A percentile compares a stretch with the other conserved stretches of the same genome.
Conservation (phyloP, 805 yeast species). For the Saccharomyces jurei region DNA sequence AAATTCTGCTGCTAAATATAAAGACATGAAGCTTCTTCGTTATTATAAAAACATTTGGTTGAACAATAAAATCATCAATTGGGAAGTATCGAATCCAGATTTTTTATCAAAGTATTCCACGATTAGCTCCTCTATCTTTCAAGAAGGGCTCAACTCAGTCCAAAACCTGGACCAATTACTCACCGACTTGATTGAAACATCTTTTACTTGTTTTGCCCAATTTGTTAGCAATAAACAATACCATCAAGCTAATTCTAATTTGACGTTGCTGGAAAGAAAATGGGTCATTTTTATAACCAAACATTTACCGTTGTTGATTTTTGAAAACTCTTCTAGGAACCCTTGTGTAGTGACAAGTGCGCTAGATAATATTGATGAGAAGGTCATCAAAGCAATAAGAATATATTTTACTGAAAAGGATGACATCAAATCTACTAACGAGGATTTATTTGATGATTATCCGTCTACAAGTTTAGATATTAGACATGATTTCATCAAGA, state of each 20-base stretch:
- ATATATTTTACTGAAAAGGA: constrained; percentile 31
- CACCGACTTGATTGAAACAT: constrained; percentile 29
- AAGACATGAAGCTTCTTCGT: constrained; percentile 25
- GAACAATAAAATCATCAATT: constrained; percentile 30
- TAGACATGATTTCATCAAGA: constrained; percentile 43
- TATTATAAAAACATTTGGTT: constrained; percentile 34
- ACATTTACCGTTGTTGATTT: constrained; percentile 39
- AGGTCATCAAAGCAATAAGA: constrained; percentile 27
- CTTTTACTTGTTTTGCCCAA: constrained; percentile 36
- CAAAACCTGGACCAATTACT: constrained; percentile 16
- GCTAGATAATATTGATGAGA: constrained; percentile 23
- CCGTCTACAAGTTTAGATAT: constrained; percentile 41
- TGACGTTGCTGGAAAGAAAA: constrained; percentile 30
- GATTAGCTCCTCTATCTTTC: constrained; percentile 30
- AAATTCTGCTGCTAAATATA: constrained; percentile 13
- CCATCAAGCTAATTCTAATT: constrained; percentile 31
- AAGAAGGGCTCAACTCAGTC: constrained; percentile 20
- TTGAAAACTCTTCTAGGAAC: constrained; percentile 21
- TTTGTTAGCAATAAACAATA: constrained; percentile 38
- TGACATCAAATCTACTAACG: constrained; percentile 31
- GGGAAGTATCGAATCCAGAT: constrained; percentile 27
- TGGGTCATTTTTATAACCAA: constrained; percentile 42
- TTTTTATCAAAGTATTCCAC: constrained; percentile 27
- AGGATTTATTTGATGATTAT: constrained; percentile 45
- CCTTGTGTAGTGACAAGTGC: constrained; percentile 23